phyloP scores from a whole-genome alignment of 148 eudicot species.

The Vaccinium myrtillus region DNA sequence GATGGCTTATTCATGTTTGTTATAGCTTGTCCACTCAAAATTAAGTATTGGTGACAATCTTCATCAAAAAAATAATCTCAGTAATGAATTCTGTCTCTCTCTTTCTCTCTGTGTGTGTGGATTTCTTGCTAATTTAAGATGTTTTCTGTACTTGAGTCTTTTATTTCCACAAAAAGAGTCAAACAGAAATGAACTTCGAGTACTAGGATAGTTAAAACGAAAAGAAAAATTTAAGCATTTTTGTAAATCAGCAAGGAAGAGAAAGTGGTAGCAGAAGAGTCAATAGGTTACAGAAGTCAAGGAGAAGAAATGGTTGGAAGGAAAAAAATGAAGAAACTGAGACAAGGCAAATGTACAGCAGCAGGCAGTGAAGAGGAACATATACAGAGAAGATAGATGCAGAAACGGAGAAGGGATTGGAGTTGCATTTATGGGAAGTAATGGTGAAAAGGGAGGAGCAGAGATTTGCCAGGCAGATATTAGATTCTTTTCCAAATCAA shows the following conservation, averaged over 20 bases:
- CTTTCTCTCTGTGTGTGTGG: too few species aligned
- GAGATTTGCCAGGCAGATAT: background rate
- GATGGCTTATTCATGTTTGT: background rate
- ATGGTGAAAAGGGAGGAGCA: background rate
- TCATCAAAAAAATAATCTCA: too few species aligned
- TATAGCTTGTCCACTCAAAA: too few species aligned
- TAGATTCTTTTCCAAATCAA: background rate
- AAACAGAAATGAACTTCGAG: background rate
- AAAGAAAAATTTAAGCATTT: background rate
- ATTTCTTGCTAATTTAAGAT: background rate
- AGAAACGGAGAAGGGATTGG: background rate
- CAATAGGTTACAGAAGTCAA: background rate
- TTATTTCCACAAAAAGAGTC: background rate
- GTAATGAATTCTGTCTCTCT: too few species aligned
- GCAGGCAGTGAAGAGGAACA: background rate
- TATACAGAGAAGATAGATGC: background rate
- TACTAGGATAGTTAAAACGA: background rate
- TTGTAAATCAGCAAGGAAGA: background rate
- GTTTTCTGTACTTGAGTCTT: background rate
- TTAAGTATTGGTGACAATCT: too few species aligned
- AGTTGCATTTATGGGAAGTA: background rate
- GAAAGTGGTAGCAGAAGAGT: background rate
- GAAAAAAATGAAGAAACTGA: background rate
- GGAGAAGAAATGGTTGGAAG: background rate
- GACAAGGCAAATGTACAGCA: background rate